phyloP scores from a whole-genome alignment of 1,284 basidiomycete genomes.

The Malassezia nana region DNA sequence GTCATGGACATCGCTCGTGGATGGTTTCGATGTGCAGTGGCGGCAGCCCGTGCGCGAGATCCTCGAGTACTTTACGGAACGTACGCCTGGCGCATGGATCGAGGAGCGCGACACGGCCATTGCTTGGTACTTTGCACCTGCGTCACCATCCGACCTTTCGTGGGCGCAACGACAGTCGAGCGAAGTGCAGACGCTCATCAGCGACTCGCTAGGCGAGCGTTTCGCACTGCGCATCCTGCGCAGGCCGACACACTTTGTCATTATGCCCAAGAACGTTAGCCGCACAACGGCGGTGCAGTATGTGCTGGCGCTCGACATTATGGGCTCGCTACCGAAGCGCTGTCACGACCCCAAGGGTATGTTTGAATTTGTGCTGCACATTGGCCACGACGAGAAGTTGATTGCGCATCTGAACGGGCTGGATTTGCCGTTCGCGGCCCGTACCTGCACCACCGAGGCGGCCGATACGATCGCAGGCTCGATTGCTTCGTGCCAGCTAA shows the following conservation, averaged over 20 bases:
- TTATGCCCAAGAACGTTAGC: slow-evolving; percentile 71
- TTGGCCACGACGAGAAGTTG: slow-evolving; percentile 43
- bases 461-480: slow-evolving; percentile 27
- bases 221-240: slow-evolving; percentile 44
- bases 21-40: slow-evolving; percentile 68
- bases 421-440: slow-evolving; percentile 42
- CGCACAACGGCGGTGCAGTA: slow-evolving; percentile 62
- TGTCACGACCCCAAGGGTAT: slow-evolving; percentile 18
- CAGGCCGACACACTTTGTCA: slow-evolving; percentile 54
- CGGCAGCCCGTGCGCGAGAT: slow-evolving; percentile 69
- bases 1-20: slow-evolving; percentile 66
- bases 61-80: slow-evolving; percentile 64
- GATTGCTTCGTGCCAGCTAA: slow-evolving; percentile 35
- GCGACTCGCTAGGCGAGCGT: slow-evolving; percentile 32
- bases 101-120: slow-evolving; percentile 74
- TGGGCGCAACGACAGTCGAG: slow-evolving; percentile 77
- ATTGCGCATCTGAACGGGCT: slow-evolving; percentile 39
- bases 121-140: slow-evolving; percentile 66
- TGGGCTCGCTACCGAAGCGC: slow-evolving; percentile 18
- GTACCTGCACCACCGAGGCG: slow-evolving; percentile 39
- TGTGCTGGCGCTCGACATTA: slow-evolving; percentile 26
- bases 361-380: slow-evolving; percentile 42
- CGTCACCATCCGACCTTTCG: slow-evolving; percentile 54
- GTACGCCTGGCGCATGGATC: slow-evolving; percentile 71
- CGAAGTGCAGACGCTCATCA: slow-evolving; percentile 81